These are phyloP conservation scores for Colletotrichum ledebouriae DNA, from an alignment of 2,329 filamentous ascomycete genomes.

Conservation along the genomic window DNA sequence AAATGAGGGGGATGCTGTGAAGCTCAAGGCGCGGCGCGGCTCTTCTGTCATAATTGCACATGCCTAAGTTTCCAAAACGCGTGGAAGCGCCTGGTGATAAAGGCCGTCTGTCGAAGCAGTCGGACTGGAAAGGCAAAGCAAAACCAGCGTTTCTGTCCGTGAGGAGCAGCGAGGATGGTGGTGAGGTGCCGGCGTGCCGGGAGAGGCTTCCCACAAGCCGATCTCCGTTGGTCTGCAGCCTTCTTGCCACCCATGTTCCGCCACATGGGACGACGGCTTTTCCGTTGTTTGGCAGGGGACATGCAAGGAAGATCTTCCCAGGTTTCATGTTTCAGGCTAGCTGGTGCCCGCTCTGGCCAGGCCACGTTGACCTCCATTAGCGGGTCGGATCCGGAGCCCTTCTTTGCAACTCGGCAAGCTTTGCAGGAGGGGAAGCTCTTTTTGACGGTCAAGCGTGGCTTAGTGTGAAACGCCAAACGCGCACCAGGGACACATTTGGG, in stretches of 20 bases:
- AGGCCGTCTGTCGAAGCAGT: slow-evolving; percentile 2
- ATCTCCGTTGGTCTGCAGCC: slow-evolving; percentile 35
- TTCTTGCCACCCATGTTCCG: too few species aligned
- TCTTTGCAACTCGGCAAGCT: slow-evolving; percentile 5
- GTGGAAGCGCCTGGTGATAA: slow-evolving; percentile 8
- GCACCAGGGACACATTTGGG: slow-evolving; percentile 16
- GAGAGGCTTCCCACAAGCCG: slow-evolving; percentile 32
- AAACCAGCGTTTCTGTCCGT: slow-evolving; percentile 10
- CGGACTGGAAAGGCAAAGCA: background rate
- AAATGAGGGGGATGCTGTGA: slow-evolving; percentile 1
- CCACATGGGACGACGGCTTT: slow-evolving; percentile 12
- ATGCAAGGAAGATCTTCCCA: slow-evolving; percentile 40
- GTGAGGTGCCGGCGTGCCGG: slow-evolving; percentile 28
- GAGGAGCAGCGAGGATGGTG: slow-evolving; percentile 19
- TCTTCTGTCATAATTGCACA: slow-evolving; percentile 15
- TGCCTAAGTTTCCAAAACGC: slow-evolving; percentile 1
- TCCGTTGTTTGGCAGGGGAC: slow-evolving; percentile 14
- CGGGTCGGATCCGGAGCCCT: slow-evolving; percentile 35
- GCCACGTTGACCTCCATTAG: slow-evolving; percentile 37
- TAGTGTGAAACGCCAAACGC: slow-evolving; percentile 35
- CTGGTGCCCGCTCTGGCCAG: slow-evolving; percentile 39
- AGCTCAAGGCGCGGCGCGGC: slow-evolving; percentile 12
- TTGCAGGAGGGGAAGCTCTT: slow-evolving; percentile 16
- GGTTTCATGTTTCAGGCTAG: slow-evolving; percentile 40
- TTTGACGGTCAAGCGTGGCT: slow-evolving; percentile 8